Base-by-base conservation (phyloP, 2,329 filamentous ascomycete genomes). In the Amylocarpus encephaloides region DNA sequence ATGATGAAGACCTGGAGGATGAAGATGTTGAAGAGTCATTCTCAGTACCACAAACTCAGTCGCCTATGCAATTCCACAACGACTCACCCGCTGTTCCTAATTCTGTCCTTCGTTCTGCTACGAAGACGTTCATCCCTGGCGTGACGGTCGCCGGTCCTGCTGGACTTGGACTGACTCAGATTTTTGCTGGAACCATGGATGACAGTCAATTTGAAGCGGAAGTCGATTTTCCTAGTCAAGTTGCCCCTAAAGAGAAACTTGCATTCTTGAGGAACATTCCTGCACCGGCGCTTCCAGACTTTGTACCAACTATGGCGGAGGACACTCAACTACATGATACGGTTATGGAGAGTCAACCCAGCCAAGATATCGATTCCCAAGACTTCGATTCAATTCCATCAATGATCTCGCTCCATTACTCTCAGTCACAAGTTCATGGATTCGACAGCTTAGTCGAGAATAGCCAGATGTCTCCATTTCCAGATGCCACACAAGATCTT, bases 151-250 rank as follows among this genome's bases (percentile, higher is more conserved):
- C 74, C 6, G 78, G 75, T 0, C 74, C 80, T 18, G 81, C 80
- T 33, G 82, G 81, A 2, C 70, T 95, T 38, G 86, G 88, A 9
- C 75, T 95, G 40, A 94, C 89, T 0, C 91, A 95, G 62, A 92
- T 93, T 55, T 96, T 95, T 64, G 87, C 86, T 5, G 88, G 88
- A 11, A 95, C 90, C 1, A 86, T 96, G 81, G 89, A 87, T 43
- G 82, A 79, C 34, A 72, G 74, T 52, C 69, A 76, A 43, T 65
- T 66, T 2, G 67, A 62, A 6, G 57, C 61, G 19, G 56, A 58
- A 13, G 42, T 45, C 7, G n/a, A 15, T 15, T 44, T 32, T 19
- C 29, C 29, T 15, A 26, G 22, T 26, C 22, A 26, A 26, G 22
- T 26, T 26, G 18, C 38, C 16, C 38, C n/a, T 11, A 11, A 16